Base-by-base conservation (phyloP, 2,329 filamentous ascomycete genomes). In the Neurospora sp. region DNA sequence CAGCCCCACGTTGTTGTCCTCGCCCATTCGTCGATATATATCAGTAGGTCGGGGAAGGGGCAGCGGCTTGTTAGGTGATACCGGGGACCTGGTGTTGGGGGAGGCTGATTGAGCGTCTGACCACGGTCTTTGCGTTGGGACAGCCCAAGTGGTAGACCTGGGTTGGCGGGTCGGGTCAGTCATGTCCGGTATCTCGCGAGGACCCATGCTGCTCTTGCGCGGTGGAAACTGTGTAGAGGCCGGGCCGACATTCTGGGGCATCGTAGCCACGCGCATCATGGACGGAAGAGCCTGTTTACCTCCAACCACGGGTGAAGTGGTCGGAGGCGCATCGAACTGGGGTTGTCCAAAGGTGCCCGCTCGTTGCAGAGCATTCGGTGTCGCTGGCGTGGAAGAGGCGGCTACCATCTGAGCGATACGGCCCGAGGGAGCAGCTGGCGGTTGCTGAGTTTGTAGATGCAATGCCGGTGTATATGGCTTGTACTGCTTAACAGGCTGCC, bases 41-140 rank as follows among this genome's bases (percentile, higher is more conserved):
- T 96, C 92, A 13, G 90, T 87, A 1, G 93, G 91, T 43, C 91
- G 85, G 70, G 93, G 84, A 73, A 95, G 89, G 0, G 89, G 85
- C 23, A 87, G 79, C 0, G 87, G 78, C 74, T 89, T 89, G 67
- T 81, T 77, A 33, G 72, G 77, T 43, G 84, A 74, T 36, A 79
- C 80, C 38, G 80, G 74, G 19, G 80, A 76, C 38, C 73, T 75
- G 23, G 77, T 71, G 69, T 74, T 78, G 8, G 84, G 82, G 8
- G 84, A 84, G 17, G 77, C 76, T 11, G 81, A 76, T 62, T 80
- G 78, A 70, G 80, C 78, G 28, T 80, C 79, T 39, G 75, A 71
- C 78, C 78, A 80, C 11, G 80, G 77, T 40, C 71, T 74, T 36
- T 76, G 73, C 33, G 72, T 74, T n/a, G 77, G 78, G 33, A 73